Evolutionary conservation across 179 eudicot genomes (phyloP).

Genomic region (Heliamphora pulchella): DNA sequence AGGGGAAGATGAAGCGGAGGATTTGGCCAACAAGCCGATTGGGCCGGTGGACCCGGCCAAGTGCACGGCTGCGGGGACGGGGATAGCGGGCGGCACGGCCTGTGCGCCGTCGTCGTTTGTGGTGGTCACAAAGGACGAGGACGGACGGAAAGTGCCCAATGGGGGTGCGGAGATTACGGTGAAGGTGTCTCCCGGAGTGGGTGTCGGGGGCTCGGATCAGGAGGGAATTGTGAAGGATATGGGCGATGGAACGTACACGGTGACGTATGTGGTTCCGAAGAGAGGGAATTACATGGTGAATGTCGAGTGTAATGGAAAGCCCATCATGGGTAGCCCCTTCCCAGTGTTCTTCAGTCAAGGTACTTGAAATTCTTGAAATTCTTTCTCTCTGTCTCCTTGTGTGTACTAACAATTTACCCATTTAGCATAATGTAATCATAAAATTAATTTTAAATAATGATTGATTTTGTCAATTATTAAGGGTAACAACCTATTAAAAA

Average conservation of each 20-base stretch:
- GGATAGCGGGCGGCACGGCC: constrained; percentile 87
- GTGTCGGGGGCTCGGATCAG: constrained; percentile 79
- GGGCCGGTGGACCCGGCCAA: constrained; percentile 82
- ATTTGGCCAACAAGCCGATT: constrained; percentile 53
- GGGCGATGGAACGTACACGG: constrained; percentile 85
- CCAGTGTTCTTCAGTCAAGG: constrained; percentile 98
- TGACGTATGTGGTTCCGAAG: constrained; percentile 84
- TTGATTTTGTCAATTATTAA: no score
- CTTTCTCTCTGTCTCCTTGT: not conserved
- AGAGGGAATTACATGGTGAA: constrained; percentile 92
- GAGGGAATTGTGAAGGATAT: constrained; percentile 90
- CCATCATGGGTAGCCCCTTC: constrained; percentile 91
- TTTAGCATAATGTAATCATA: no score
- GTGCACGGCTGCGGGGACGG: constrained; percentile 91
- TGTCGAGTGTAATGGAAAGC: constrained; percentile 81
- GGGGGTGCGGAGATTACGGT: constrained; percentile 76
- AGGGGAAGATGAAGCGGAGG: constrained; percentile 44
- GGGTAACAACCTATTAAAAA: no score
- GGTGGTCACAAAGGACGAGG: constrained; percentile 75
- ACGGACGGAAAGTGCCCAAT: constrained; percentile 57
- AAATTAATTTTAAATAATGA: no score
- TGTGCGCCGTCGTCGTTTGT: constrained; percentile 54
- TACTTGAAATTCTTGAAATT: constrained; percentile 14
- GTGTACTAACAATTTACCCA: no score
- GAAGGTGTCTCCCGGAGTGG: constrained; percentile 63